Evolutionary conservation across 768 basidiomycete genomes (phyloP).

Genomic region (Mycena venus): DNA sequence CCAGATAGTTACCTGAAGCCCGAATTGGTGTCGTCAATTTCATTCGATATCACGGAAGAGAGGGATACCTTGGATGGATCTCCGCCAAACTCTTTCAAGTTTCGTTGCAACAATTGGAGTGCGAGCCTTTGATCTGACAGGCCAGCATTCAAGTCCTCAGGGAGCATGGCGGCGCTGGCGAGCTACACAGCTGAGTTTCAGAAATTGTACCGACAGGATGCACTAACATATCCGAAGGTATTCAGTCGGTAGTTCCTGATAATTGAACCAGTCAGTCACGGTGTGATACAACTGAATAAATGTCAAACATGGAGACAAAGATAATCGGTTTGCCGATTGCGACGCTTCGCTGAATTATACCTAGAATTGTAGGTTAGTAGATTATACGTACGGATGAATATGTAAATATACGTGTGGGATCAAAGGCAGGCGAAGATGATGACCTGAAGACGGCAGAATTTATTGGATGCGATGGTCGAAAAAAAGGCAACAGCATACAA

Average conservation of each 20-base stretch:
- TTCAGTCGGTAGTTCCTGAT: conserved; percentile 69
- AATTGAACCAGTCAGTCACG: neutral
- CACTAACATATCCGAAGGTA: conserved; percentile 67
- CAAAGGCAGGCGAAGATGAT: too few relatives aligned
- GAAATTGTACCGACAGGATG: neutral
- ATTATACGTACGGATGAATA: neutral
- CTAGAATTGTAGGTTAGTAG: conserved; percentile 38
- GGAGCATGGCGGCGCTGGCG: conserved; percentile 57
- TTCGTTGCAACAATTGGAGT: conserved; percentile 72
- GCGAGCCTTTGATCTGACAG: conserved; percentile 72
- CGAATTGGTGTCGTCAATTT: too few relatives aligned
- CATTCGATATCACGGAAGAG: too few relatives aligned
- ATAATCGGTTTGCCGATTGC: conserved; percentile 63
- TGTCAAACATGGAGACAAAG: conserved; percentile 68
- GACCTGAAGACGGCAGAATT: conserved; percentile 27
- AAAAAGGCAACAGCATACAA: too few relatives aligned
- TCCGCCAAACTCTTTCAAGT: conserved; percentile 76
- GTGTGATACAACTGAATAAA: conserved; percentile 36
- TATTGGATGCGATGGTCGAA: too few relatives aligned
- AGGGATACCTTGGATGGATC: conserved; percentile 63
- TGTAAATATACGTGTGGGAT: conserved; percentile 59
- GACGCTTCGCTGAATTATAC: conserved; percentile 62
- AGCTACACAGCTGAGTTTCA: too few relatives aligned
- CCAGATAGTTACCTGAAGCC: conserved; percentile 65
- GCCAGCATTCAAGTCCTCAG: conserved; percentile 70